Evolutionary conservation across 176 grass and related monocot species (phyloP).

Genomic region (Phoenix roebelenii): DNA sequence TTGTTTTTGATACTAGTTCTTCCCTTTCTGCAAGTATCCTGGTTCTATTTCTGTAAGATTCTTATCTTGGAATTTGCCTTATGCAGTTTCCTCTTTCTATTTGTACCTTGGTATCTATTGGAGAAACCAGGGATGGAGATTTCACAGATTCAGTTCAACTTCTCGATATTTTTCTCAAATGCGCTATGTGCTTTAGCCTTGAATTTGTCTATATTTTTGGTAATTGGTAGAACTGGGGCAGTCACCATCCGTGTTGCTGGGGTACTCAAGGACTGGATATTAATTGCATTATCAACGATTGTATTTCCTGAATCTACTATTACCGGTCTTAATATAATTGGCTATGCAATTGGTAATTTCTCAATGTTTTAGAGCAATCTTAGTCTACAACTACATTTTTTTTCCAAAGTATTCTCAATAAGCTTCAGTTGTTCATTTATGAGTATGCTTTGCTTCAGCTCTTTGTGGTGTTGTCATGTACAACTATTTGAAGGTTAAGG

Average conservation of each 20-base stretch:
- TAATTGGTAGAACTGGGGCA: slow-evolving; percentile 95
- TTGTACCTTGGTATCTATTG: slow-evolving; percentile 91
- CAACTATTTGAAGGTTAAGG: slow-evolving; percentile 99
- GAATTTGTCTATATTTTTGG: slow-evolving; percentile 98
- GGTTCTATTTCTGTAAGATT: not conserved
- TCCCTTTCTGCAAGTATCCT: not conserved
- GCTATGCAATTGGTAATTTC: slow-evolving; percentile 87
- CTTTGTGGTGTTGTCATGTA: slow-evolving; percentile 94
- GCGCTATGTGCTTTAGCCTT: slow-evolving; percentile 87
- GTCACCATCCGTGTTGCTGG: slow-evolving; percentile 96
- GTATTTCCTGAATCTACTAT: slow-evolving; percentile 96
- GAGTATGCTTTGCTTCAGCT: slow-evolving; percentile 27
- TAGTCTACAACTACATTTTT: no score
- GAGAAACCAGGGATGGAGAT: slow-evolving; percentile 88
- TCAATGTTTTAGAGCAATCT: no score
- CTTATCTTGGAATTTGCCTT: slow-evolving; percentile 23
- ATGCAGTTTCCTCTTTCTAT: slow-evolving; percentile 91
- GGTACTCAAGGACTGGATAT: slow-evolving; percentile 99
- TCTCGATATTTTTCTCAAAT: slow-evolving; percentile 92
- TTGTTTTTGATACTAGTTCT: not conserved
- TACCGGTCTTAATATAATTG: slow-evolving; percentile 96
- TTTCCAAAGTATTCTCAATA: no score
- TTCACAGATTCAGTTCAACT: slow-evolving; percentile 86
- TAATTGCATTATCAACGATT: slow-evolving; percentile 93
- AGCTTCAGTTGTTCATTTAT: no score